phyloP scores from a whole-genome alignment of 2,329 filamentous ascomycete genomes.

The Nemania bipapillata region DNA sequence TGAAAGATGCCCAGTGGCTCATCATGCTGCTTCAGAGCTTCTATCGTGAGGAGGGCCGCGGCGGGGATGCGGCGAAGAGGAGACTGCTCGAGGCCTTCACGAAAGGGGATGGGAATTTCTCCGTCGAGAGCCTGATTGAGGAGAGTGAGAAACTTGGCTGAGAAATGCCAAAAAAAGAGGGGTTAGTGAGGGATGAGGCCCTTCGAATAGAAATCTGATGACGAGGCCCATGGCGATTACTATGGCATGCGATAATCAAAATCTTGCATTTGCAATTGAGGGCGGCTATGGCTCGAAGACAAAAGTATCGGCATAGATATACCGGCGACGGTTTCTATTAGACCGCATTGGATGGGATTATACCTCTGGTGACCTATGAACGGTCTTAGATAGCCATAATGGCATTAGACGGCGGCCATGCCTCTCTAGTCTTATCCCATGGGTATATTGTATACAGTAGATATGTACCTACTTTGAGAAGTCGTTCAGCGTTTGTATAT shows the following conservation, averaged over 20 bases:
- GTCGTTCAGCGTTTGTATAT: slow-evolving; percentile 6
- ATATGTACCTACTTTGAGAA: slow-evolving; percentile 17
- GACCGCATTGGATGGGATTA: background rate
- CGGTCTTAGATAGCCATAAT: background rate
- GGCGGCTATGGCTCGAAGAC: background rate
- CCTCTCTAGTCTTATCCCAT: background rate
- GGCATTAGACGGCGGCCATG: background rate
- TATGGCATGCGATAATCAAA: background rate
- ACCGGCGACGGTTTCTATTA: background rate
- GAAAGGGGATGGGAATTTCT: slow-evolving; percentile 80
- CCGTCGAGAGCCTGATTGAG: slow-evolving; percentile 83
- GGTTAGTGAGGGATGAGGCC: background rate
- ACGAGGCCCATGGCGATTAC: background rate
- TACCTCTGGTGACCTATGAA: background rate
- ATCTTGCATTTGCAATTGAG: background rate
- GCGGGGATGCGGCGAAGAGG: slow-evolving; percentile 71
- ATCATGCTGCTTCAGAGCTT: slow-evolving; percentile 95
- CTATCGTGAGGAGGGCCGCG: slow-evolving; percentile 70
- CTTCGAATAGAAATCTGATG: no score
- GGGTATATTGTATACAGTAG: slow-evolving; percentile 13
- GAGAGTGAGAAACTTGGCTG: slow-evolving; percentile 83
- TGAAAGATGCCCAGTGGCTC: slow-evolving; percentile 91
- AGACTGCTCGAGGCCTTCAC: slow-evolving; percentile 84
- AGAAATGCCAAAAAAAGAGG: slow-evolving; percentile 6
- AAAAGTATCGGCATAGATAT: background rate